These are phyloP conservation scores for Crataegus laevigata DNA, from an alignment of 306 rosid species.

Conservation along the genomic window DNA sequence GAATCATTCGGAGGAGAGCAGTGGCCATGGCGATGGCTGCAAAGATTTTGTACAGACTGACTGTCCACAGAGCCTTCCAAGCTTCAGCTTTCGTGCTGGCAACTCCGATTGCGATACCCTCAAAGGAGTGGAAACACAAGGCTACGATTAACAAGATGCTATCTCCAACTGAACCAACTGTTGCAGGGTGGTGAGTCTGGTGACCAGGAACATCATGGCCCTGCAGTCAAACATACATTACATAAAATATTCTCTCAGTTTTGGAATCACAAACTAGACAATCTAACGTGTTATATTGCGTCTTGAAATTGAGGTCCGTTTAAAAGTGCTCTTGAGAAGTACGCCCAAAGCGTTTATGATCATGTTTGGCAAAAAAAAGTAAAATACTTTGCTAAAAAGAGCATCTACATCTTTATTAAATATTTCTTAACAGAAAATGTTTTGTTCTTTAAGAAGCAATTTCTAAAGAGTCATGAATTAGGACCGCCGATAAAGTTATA, in stretches of 20 bases:
- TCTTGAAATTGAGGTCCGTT: no score
- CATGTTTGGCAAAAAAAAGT: no score
- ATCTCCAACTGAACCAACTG: slow-evolving; percentile 51
- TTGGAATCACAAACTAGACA: no score
- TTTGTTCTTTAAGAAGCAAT: no score
- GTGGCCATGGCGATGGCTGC: slow-evolving; percentile 91
- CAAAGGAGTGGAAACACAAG: slow-evolving; percentile 72
- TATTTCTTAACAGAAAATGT: no score
- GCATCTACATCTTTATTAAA: no score
- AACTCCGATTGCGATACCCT: slow-evolving; percentile 76
- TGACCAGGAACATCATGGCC: slow-evolving; percentile 12
- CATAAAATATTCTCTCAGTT: neutral
- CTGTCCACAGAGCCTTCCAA: slow-evolving; percentile 85
- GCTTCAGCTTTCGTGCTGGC: slow-evolving; percentile 58
- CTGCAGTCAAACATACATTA: slow-evolving; percentile 19
- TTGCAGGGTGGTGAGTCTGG: slow-evolving; percentile 26
- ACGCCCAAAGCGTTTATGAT: no score
- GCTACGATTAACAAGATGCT: slow-evolving; percentile 53
- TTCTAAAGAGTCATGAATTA: no score
- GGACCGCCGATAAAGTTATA: no score
- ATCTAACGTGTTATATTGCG: no score
- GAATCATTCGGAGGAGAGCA: slow-evolving; percentile 76
- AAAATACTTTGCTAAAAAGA: no score
- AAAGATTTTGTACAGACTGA: slow-evolving; percentile 68
- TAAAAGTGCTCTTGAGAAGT: no score